Conservation (phyloP, 1,139 yeast genomes). For the Scheffersomyces stambukii region DNA sequence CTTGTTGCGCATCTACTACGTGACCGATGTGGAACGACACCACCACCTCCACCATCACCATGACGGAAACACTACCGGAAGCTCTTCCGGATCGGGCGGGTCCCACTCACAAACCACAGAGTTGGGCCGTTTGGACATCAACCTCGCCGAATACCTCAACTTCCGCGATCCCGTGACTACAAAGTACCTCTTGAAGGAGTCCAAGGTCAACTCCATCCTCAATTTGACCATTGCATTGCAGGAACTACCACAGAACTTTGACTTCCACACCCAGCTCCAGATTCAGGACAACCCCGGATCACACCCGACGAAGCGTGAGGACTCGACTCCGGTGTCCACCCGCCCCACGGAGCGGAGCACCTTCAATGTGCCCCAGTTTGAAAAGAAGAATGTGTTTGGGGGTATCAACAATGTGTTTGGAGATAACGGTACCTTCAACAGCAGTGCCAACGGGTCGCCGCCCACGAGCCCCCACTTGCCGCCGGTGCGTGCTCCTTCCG, state of each 20-base stretch:
- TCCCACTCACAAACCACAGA: slow-evolving; percentile 21
- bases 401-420: slow-evolving; percentile 36
- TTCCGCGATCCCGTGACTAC: slow-evolving; percentile 50
- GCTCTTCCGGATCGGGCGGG: not conserved
- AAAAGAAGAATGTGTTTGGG: slow-evolving; percentile 34
- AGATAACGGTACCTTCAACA: slow-evolving; percentile 6
- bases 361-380: slow-evolving; percentile 37
- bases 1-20: slow-evolving; percentile 29
- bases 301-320: no score
- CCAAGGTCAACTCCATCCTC: slow-evolving; percentile 78
- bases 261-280: slow-evolving; percentile 40
- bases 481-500: not conserved
- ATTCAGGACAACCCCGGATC: slow-evolving; percentile 30
- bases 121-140: slow-evolving; percentile 65
- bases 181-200: slow-evolving; percentile 66
- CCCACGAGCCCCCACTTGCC: slow-evolving; percentile 1
- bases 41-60: no score
- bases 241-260: slow-evolving; percentile 40
- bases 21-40: slow-evolving; percentile 31
- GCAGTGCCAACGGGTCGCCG: not conserved
- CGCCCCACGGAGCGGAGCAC: slow-evolving; percentile 4
- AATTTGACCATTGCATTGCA: slow-evolving; percentile 39
- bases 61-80: not conserved
- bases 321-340: slow-evolving; percentile 7
- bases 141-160: slow-evolving; percentile 69